Base-by-base conservation (phyloP, 129 eudicot genomes). In the Saussurea involucrata region DNA sequence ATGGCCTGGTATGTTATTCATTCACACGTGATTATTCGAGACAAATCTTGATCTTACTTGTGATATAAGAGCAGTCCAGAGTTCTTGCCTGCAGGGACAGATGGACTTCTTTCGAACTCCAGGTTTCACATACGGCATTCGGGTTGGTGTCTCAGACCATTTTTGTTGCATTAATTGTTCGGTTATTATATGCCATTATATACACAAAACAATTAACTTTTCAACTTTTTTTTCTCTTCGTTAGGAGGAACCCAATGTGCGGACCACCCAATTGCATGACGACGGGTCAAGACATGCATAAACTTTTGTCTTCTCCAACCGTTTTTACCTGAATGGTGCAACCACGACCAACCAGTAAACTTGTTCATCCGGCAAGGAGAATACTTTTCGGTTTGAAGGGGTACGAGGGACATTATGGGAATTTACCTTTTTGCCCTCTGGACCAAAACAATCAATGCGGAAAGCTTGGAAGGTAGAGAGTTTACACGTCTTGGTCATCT, bases 221-320 rank as follows among this genome's bases (percentile, higher is more conserved):
- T 0, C 24, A 17, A n/a, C n/a, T n/a, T 20, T 75, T 0, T 61
- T 63, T 74, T 53, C 8, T 9, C 29, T 32, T 63, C 76, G 22
- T 46, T 84, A 95, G 97, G 99, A 92, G 42, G 99, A 95, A 58
- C 87, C 97, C 17, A 85, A 85, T 80, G 88, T 95, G 73, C 84
- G 97, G 85, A 85, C 90, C 72, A 67, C 94, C 12, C 99, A 92
- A 75, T 76, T 92, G 92, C 98, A 91, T 77, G 99, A 91, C 37
- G 88, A 92, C 69, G 87, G 89, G 37, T 57, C 94, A 75, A 85
- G 95, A 67, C 96, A 89, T 82, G 67, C 88, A 79, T 94, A 84
- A 88, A 63, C 67, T 53, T 60, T 42, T 24, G 11, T 69, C 55
- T 37, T 20, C 1, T 29, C 49, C 49, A 40, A 44, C 66, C 24